Base-by-base conservation (phyloP, 2,329 filamentous ascomycete species). In the Sclerotinia nivalis region DNA sequence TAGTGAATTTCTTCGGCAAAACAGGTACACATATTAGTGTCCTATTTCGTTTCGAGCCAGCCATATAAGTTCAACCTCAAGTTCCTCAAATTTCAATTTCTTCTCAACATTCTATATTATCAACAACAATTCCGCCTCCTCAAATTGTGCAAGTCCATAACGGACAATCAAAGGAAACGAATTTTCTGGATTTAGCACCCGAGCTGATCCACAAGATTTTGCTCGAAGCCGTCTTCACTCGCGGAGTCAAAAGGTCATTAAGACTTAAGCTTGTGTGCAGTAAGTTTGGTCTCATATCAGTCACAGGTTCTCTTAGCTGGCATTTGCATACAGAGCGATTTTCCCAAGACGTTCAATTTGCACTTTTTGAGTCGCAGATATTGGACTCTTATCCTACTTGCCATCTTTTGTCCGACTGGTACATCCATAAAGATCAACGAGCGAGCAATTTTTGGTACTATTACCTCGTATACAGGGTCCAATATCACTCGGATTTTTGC, bases 391-490 rank as follows among this genome's bases (percentile, higher is more conserved):
- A 2, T 25, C 1, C 1, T 10, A n/a, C 37, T 10, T 4, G 4
- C 2, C 0, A 1, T 5, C 0, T 6, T 45, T n/a, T 58, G 0
- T 2, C 0, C 28, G 0, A 3, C 6, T 34, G 25, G 25, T 0
- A 45, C 5, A 7, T 34, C 4, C 4, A 47, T 18, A 47, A 31
- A 10, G 3, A 47, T 37, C 37, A 3, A 12, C 12, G 50, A 15
- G 12, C 4, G 7, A 18, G 20, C n/a, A 56, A n/a, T 9, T 56
- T 45, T 31, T 66, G 50, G 37, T 20, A 66, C 43, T 28, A 25
- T 2, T 66, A 66, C 15, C 64, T 66, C 1, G 37, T 45, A 18
- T 18, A 31, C 50, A 34, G 40, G 18, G 64, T 34, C 3, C 37
- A 54, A 4, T 6, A n/a, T 55, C 31, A 34, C 8, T 56, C 18